Base-by-base conservation (phyloP, 106 monocot species). In the Vanilla planifolia region DNA sequence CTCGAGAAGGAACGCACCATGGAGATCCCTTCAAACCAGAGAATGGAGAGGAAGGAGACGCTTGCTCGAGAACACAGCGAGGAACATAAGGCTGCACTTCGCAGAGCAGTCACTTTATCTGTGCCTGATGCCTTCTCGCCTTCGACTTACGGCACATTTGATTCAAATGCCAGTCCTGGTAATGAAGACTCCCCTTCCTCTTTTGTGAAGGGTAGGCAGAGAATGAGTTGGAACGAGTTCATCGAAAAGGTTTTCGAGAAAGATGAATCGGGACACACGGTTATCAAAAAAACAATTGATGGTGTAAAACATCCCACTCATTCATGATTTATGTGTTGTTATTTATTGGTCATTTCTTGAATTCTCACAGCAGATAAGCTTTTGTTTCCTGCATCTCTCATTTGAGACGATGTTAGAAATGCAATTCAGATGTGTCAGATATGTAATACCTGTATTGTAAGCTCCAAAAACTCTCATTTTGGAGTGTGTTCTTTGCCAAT, bases 111-210 rank as follows among this genome's bases (percentile, higher is more conserved):
- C 27, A 72, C 78, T 0, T 61, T 95, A 63, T 65, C 78, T 21
- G 84, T 96, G 8, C 90, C 90, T 0, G 74, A 91, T 48, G 79
- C 96, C 6, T 64, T 72, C 37, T 62, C 68, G 0, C 83, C 87
- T 11, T 87, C 96, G 5, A 55, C 62, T 17, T 96, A 90, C 37
- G 90, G 90, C 13, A 91, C 90, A 7, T 91, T 96, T 26, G 73
- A 78, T 22, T 84, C 80, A 21, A 60, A 53, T 36, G 62, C 59
- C 2, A 66, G 52, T 26, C 27, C 32, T 8, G 60, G 42, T 10
- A 32, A 50, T 11, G 73, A 68, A 2, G 43, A 48, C 22, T 78
- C 72, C 30, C 64, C 57, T 11, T 6, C 43, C 27, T 61, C 66
- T 0, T 64, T 82, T 5, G 21, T 43, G 2, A 57, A 43, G 34